Evolutionary conservation across 371 early-diverging fungal species (phyloP), one percentile per base, ranked within the genome.

Genomic region (Mucor ambiguus): DNA sequence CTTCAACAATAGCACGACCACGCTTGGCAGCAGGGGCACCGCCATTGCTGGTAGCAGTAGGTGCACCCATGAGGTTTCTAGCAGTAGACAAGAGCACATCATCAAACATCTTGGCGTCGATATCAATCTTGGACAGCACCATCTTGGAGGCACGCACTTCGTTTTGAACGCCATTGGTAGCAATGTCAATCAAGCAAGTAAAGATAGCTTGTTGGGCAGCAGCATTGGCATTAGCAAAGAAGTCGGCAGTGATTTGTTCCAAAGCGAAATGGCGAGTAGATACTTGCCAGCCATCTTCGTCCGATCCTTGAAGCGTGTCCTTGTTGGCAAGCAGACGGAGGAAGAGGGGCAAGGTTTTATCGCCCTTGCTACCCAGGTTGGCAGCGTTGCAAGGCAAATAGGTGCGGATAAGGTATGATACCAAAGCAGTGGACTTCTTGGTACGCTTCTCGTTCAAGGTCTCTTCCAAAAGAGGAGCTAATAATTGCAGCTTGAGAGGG

Each of bases 381-480:
- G 77, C 66, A 20, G 85, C 80, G 38, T 83, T 82, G 22, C 70
- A 72, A 18, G 90, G 82, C 43, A 87, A 79, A 75, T 85, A 93
- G 71, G 85, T 85, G n/a, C 82, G 80, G 12, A 87, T 72, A 35
- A 94, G 83, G 44, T 81, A 73, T 26, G 75, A 74, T 3, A 89
- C 79, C 30, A 91, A 60, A 1, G 75, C 71, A 22, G 72, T 71
- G 44, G 76, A 72, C 20, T 87, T 67, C 9, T 63, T 52, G 48
- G 72, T 72, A 61, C 69, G 73, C 9, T 71, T 48, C 26, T 60
- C 58, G 20, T 77, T 78, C 38, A 75, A 58, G 2, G 71, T 65
- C 20, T 61, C 58, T 52, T 89, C 87, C 55, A 94, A 71, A 37
- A 94, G 76, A 43, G 91, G 90, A 37, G 82, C 66, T 32, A 96